phyloP scores from a whole-genome alignment of 169 alveolate genomes.

The Plasmodium ovale region DNA sequence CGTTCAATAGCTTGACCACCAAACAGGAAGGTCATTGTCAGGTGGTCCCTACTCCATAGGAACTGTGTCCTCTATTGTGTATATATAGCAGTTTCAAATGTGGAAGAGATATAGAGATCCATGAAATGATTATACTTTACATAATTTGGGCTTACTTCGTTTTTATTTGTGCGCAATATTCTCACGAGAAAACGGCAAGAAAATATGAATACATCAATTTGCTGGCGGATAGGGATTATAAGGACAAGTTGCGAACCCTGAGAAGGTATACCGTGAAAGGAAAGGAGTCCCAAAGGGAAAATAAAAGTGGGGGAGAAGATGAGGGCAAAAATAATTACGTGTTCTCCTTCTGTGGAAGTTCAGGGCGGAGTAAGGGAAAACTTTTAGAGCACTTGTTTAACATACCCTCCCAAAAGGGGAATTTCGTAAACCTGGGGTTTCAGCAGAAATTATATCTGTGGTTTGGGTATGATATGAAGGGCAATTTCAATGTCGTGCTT shows the following conservation, averaged over 20 bases:
- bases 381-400: constrained; percentile 34
- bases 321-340: constrained; percentile 28
- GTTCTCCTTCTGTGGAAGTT: constrained; percentile 52
- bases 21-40: no score
- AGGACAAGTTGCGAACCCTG: constrained; percentile 19
- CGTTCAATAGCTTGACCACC: no score
- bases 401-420: background rate
- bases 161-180: constrained; percentile 28
- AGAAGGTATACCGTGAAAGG: background rate
- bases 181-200: constrained; percentile 22
- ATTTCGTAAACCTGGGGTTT: constrained; percentile 42
- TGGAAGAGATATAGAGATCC: background rate
- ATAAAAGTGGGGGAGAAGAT: background rate
- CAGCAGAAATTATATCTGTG: constrained; percentile 51
- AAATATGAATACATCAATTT: constrained; percentile 67
- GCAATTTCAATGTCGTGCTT: constrained; percentile 39
- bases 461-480: constrained; percentile 41
- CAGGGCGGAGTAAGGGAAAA: constrained; percentile 25
- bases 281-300: background rate
- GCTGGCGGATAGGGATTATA: constrained; percentile 31
- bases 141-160: background rate
- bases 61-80: no score
- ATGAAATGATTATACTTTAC: constrained; percentile 48
- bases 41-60: no score
- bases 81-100: no score